Percentiles rank a stretch among this genome's conserved stretches.
phyloP scores from a whole-genome alignment of 345 rosid genomes.

The Salix arbutifolia region DNA sequence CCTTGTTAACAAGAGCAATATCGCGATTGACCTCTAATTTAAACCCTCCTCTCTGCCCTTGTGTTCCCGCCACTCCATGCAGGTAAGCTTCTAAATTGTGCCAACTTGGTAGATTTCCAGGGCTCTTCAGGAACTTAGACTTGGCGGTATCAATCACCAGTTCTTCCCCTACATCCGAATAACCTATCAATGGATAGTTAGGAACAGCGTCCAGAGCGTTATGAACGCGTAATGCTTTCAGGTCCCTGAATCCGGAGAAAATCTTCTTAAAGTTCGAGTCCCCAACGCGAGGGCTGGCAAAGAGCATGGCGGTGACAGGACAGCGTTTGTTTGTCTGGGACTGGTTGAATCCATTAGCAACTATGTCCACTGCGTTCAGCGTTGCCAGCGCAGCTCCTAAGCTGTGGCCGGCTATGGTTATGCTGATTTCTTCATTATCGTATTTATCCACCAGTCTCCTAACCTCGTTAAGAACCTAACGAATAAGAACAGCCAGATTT shows the following conservation, averaged over 20 bases:
- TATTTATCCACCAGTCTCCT: constrained; percentile 35
- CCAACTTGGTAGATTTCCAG: background rate
- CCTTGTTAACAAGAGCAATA: constrained; percentile 5
- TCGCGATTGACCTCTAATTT: constrained; percentile 2
- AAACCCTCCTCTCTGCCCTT: background rate
- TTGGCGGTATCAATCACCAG: background rate
- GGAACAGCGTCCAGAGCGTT: constrained; percentile 13
- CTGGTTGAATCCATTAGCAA: constrained; percentile 16
- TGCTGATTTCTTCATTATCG: constrained; percentile 45
- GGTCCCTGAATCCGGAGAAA: background rate
- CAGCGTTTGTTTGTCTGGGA: background rate
- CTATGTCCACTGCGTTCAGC: constrained; percentile 46
- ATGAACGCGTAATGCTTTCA: background rate
- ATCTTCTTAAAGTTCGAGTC: constrained; percentile 2
- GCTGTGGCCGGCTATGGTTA: constrained; percentile 58
- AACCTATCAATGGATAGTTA: constrained; percentile 3
- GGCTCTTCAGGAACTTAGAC: constrained; percentile 11
- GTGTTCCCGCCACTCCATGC: constrained; percentile 20
- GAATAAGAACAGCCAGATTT: background rate
- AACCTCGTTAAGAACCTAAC: constrained; percentile 12
- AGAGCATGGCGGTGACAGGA: constrained; percentile 16
- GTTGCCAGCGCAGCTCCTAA: constrained; percentile 51
- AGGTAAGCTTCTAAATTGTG: constrained; percentile 16
- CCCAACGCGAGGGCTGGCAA: constrained; percentile 15
- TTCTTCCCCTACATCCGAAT: constrained; percentile 6